A percentile compares a stretch with the other conserved stretches of the same genome.
These are phyloP conservation scores for Curvularia hawaiiensis DNA, from an alignment of 2,329 filamentous ascomycete species.

Conservation along the genomic window DNA sequence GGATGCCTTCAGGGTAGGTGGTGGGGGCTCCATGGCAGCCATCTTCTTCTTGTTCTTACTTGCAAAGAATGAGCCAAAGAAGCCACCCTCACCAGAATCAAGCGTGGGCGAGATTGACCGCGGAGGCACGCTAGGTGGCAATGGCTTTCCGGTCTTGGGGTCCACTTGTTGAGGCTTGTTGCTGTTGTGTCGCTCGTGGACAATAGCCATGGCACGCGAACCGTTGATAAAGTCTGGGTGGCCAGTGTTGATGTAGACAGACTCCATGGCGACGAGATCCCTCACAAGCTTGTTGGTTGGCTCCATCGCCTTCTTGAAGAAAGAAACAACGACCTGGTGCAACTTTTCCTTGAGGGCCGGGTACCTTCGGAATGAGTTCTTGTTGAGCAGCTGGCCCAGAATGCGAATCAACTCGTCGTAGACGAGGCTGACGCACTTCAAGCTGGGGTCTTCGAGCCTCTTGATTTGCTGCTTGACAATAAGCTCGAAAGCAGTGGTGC, in stretches of 20 bases:
- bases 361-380: constrained; percentile 89
- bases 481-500: constrained; percentile 96
- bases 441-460: constrained; percentile 90
- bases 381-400: constrained; percentile 84
- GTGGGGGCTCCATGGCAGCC: constrained; percentile 97
- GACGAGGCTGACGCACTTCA: constrained; percentile 96
- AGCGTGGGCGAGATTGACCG: constrained; percentile 78
- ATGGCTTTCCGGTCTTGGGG: constrained; percentile 96
- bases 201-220: constrained; percentile 95
- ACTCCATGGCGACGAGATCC: constrained; percentile 93
- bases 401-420: constrained; percentile 98
- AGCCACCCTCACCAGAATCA: constrained; percentile 71
- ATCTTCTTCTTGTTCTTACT: constrained; percentile 99
- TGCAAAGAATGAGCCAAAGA: constrained; percentile 98
- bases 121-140: constrained; percentile 69
- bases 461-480: constrained; percentile 99
- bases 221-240: constrained; percentile 98
- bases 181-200: constrained; percentile 87
- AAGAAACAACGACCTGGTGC: constrained; percentile 85
- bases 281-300: constrained; percentile 96
- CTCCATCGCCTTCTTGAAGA: constrained; percentile 99
- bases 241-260: constrained; percentile 97
- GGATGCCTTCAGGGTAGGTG: constrained; percentile 89
- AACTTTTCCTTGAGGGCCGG: constrained; percentile 97
- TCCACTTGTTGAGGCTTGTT: constrained; percentile 91